Percentiles rank a stretch among this genome's conserved stretches.
phyloP scores from a whole-genome alignment of 2,329 filamentous ascomycete species.

The Botrytis aclada region DNA sequence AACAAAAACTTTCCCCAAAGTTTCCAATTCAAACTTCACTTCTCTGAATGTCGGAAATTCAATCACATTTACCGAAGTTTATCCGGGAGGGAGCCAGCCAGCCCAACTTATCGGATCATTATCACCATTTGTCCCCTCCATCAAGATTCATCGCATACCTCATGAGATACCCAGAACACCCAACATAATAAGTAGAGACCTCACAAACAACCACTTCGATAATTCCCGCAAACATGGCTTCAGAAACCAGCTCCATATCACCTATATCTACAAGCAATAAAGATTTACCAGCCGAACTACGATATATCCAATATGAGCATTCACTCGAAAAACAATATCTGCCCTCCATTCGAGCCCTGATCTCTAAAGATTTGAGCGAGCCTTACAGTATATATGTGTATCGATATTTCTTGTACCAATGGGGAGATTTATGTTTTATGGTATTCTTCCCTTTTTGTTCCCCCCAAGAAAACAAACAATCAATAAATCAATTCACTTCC shows the following conservation, averaged over 20 bases:
- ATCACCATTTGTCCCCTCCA: neutral
- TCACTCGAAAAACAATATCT: slow-evolving; percentile 63
- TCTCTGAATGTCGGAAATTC: too few relatives aligned
- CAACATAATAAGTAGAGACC: neutral
- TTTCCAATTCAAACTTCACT: too few relatives aligned
- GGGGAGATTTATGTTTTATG: slow-evolving; percentile 96
- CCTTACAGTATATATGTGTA: slow-evolving; percentile 99
- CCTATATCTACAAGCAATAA: neutral
- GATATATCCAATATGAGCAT: slow-evolving; percentile 62
- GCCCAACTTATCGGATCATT: neutral
- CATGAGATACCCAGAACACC: neutral
- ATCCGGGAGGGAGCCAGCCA: neutral
- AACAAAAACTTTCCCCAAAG: neutral
- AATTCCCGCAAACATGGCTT: slow-evolving; percentile 19
- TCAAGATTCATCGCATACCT: neutral
- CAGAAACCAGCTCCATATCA: neutral
- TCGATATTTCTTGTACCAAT: slow-evolving; percentile 96
- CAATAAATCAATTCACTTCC: neutral
- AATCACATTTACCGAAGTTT: neutral
- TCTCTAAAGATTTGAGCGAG: slow-evolving; percentile 94
- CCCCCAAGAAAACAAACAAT: neutral
- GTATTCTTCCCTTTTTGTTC: slow-evolving; percentile 44
- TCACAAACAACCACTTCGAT: neutral
- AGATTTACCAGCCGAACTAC: slow-evolving; percentile 46
- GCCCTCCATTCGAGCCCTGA: slow-evolving; percentile 83